Evolutionary conservation across 495 filamentous ascomycete genomes (phyloP), one percentile per base, ranked within the genome.

Genomic region (Podospora fimiseda): DNA sequence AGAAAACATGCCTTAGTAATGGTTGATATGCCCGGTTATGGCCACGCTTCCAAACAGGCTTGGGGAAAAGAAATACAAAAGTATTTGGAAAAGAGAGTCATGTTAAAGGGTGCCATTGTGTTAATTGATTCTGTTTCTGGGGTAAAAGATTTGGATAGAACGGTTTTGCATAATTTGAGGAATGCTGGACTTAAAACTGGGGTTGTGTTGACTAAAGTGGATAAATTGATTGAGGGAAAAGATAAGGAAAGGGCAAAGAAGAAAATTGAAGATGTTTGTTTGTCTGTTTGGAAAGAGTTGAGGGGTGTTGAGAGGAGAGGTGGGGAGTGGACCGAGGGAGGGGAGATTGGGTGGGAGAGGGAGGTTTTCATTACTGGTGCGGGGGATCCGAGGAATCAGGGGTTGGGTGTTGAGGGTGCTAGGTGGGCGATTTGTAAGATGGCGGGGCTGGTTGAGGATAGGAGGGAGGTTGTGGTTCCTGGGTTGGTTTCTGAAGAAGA

Each of bases 11-110:
- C 80, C 11, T 62, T 95, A 45, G 72, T 82, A 7, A 59, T 93
- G 9, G 71, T 96, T 33, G 94, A 98, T 68, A 92, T 94, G 89
- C 94, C 93, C 6, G 94, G 93, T 1, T 98, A 98, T 62, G 93
- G 94, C 3, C 76, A 85, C 49, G 86, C 81, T 4, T 88, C 86
- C 61, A 71, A 80, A 41, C 65, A 76, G 38, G 85, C 84, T 57
- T 96, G 92, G 92, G 93, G 93, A 2, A 68, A 70, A 55, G 85
- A 96, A 70, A 90, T 95, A 56, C 76, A 87, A 68, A 89, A 94
- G 67, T 96, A 94, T 73, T 63, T 96, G 22, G 70, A 73, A 30
- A 73, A 77, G 41, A 75, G 91, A 51, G 82, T 75, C 59, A 82
- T 90, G 80, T 80, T 96, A 30, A 80, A 82, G 43, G 79, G 89